Conservation (phyloP, 2,329 filamentous ascomycete genomes). For the Ceratocystis colombiana region DNA sequence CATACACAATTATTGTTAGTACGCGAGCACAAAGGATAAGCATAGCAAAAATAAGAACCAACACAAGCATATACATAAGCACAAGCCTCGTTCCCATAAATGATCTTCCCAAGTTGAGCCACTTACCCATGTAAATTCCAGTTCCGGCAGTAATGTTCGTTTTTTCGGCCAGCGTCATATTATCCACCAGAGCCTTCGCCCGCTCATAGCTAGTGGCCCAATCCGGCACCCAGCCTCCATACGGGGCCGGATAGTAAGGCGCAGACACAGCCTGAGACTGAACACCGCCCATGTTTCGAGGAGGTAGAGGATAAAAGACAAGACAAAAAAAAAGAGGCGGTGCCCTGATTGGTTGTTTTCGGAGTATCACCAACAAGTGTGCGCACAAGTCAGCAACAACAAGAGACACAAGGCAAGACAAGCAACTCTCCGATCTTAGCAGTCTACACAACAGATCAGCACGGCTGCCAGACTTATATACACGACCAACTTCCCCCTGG, state of each 20-base stretch:
- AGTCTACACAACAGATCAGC: neutral
- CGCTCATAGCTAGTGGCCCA: conserved; percentile 64
- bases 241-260: conserved; percentile 63
- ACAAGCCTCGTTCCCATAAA: too few relatives aligned
- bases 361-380: neutral
- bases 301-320: neutral
- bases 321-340: neutral
- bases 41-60: neutral
- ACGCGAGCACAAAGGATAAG: conserved; percentile 17
- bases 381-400: neutral
- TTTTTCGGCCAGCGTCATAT: conserved; percentile 73
- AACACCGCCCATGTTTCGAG: conserved; percentile 17
- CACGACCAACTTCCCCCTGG: neutral
- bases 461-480: neutral
- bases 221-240: conserved; percentile 57
- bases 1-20: neutral
- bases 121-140: conserved; percentile 57
- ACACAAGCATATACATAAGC: neutral
- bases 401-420: neutral
- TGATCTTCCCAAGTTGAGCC: neutral
- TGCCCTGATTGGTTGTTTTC: neutral
- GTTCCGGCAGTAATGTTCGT: conserved; percentile 65
- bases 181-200: conserved; percentile 55
- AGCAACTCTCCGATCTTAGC: neutral
- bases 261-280: conserved; percentile 34